These are phyloP conservation scores for Aureobasidium melanogenum DNA, from an alignment of 2,329 filamentous ascomycete genomes.

Conservation along the genomic window DNA sequence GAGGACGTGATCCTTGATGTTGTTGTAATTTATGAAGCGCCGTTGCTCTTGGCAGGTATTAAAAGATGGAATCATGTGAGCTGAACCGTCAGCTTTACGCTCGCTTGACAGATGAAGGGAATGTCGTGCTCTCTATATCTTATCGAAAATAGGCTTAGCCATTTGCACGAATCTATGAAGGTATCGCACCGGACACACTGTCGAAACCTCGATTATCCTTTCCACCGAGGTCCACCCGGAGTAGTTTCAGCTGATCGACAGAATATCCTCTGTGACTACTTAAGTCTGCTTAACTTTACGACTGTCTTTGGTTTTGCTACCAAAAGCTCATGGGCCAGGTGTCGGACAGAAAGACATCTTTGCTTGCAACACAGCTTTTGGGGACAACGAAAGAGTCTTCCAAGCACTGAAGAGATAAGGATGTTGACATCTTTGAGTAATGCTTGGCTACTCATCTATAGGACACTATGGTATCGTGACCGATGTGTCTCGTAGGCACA, in stretches of 20 bases:
- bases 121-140: background rate
- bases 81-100: background rate
- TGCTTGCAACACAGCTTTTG: background rate
- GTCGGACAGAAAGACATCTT: background rate
- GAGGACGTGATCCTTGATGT: background rate
- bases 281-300: background rate
- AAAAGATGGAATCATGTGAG: background rate
- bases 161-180: background rate
- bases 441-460: background rate
- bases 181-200: background rate
- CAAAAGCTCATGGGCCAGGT: background rate
- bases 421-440: background rate
- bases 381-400: background rate
- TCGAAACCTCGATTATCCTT: background rate
- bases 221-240: background rate
- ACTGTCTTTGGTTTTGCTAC: background rate
- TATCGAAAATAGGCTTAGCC: background rate
- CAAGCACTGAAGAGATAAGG: background rate
- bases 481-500: background rate
- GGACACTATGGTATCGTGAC: background rate
- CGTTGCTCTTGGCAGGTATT: background rate
- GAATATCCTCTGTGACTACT: background rate
- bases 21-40: conserved; percentile 1
- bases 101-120: background rate
- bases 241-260: background rate